Evolutionary conservation across 2,329 filamentous ascomycete genomes (phyloP).

Genomic region (Curvularia spicifera): DNA sequence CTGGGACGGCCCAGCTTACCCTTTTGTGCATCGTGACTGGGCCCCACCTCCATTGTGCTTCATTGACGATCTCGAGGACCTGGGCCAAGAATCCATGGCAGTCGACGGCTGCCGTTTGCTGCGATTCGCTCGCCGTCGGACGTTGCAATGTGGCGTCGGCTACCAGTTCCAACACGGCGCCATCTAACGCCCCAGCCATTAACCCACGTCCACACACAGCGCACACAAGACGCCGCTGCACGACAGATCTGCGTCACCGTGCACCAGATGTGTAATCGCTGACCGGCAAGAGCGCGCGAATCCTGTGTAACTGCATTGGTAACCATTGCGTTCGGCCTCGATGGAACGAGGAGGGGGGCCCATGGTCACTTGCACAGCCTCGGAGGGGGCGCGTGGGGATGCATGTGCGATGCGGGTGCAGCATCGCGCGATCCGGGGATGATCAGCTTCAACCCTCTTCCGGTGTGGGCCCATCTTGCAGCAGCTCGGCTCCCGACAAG

Average conservation of each 20-base stretch:
- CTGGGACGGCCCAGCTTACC: constrained; percentile 1
- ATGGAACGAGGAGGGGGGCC: neutral
- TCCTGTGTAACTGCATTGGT: constrained; percentile 4
- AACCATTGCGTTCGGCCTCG: neutral
- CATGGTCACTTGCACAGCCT: constrained; percentile 10
- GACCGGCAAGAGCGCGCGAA: neutral
- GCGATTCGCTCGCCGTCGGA: neutral
- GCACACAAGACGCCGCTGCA: neutral
- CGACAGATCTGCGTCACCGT: neutral
- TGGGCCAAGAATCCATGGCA: neutral
- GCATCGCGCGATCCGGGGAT: neutral
- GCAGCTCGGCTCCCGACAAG: neutral
- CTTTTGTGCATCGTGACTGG: constrained; percentile 4
- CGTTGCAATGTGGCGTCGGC: constrained; percentile 4
- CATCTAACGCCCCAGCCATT: neutral
- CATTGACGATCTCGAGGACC: neutral
- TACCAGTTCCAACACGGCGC: no score
- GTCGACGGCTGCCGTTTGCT: neutral
- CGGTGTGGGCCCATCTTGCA: constrained; percentile 1
- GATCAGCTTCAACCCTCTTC: neutral
- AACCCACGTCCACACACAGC: neutral
- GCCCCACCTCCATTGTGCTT: neutral
- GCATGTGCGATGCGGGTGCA: constrained; percentile 10
- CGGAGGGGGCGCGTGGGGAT: neutral
- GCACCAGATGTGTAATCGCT: neutral